Base-by-base conservation (phyloP, 805 yeast genomes). In the Ogataea kodamae region DNA sequence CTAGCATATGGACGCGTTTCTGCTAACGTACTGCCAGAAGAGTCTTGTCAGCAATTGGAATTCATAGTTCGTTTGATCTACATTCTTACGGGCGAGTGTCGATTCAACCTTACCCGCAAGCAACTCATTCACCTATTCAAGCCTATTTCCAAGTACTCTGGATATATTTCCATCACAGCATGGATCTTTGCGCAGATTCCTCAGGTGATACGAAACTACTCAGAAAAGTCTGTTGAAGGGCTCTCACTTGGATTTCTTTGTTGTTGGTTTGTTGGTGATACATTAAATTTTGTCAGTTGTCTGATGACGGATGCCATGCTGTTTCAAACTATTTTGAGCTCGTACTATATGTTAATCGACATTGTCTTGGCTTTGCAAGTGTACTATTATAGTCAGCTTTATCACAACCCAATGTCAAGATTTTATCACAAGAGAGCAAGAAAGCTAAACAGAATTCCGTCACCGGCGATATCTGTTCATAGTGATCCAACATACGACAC, bases 111-210 rank as follows among this genome's bases (percentile, higher is more conserved):
- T n/a, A 18, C 42, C 11, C 36, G 46, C 18, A 30, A 45, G 9
- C 40, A 45, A 14, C 22, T 54, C 13, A 48, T 52, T 3, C 18
- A 28, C 4, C 17, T 21, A 11, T 38, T 50, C 19, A 28, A 26
- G 9, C 55, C 59, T 4, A 38, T 63, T 12, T 60, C 68, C 8
- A 36, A 38, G 26, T 28, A 49, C 16, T 32, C 61, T 1, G 66
- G 63, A 2, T 55, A 53, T 19, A 32, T 64, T 11, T 76, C 82
- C 3, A 59, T 76, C 22, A 55, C 61, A 5, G 68, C 78, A 39
- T 81, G 90, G 89, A 62, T 80, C 21, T 76, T 80, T 54, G 89
- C 89, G 3, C 89, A 81, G 54, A 50, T 77, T 11, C 89, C 89
- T 1, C 90, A 81, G 50, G 78, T 81, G 9, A 57, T 69, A 37